Evolutionary conservation across 495 filamentous ascomycete species (phyloP), one percentile per base, ranked within the genome.

Genomic region (Penicillium maclennaniae): DNA sequence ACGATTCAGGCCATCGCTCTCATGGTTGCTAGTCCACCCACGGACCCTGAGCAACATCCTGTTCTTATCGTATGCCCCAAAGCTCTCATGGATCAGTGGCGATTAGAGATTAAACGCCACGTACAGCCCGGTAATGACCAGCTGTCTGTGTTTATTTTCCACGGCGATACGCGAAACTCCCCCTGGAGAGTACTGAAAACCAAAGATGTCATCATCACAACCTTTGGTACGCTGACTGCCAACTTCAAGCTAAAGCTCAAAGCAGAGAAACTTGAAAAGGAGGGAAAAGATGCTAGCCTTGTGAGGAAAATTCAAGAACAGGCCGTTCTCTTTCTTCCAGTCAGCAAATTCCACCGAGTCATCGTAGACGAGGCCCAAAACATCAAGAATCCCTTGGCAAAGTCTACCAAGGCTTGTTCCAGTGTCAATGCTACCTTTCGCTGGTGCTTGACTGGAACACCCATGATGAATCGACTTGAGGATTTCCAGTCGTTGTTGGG

Each of bases 361-460:
- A 88, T 98, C 51, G 78, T 97, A 23, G 91, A 96, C 57, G 93
- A 98, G 71, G 92, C 93, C 1, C 93, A 98, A 56, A 89, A 82
- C 61, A 91, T 97, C 77, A 97, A 96, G 72, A 96, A 96, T 59
- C 84, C 81, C 52, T 75, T 70, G 23, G 87, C 91, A 1, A 83
- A 87, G 53, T 70, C 78, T 14, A 81, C 87, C 0, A 71, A 74
- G 47, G 92, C 82, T 7, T 83, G 81, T 23, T 81, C 70, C 59
- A 59, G 70, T 7, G 75, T 97, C 7, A 68, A 82, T 43, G 71
- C 88, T 15, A 80, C 72, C 26, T 83, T 87, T 58, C 75, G 93
- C 16, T 87, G 91, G 70, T 95, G 89, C 61, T 83, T 98, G 69
- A 95, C 88, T 10, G 93, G 93, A 7, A 97, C 91, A 0, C 93